Base-by-base conservation (phyloP, 331 rosid genomes). In the Malus hybrid region DNA sequence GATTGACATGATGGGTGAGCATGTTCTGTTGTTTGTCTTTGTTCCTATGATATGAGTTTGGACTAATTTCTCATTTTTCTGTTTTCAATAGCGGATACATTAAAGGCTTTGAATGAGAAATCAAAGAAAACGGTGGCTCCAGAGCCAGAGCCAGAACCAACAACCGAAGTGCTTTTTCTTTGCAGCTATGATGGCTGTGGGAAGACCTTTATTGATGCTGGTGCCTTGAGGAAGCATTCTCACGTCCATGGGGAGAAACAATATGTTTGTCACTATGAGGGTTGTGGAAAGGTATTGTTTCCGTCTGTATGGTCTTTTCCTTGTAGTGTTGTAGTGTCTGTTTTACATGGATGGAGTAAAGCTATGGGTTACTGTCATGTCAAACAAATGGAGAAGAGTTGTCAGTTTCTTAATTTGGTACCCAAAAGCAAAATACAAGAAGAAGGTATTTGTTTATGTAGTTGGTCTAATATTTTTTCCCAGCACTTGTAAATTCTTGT, bases 211-310 rank as follows among this genome's bases (percentile, higher is more conserved):
- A 89, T 93, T 67, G 98, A 93, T 81, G 93, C 96, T 19, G 89
- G 96, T 85, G 97, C 98, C 42, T 88, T 93, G 88, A 89, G 92
- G 86, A 93, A 93, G 87, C 98, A 93, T 77, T 93, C 98, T 74
- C 96, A 93, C 85, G 88, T 93, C 73, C 98, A 93, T 79, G 98
- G 98, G 74, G 98, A 93, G 87, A 89, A 92, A 78, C 98, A 93
- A 69, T 91, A 77, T 84, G 85, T 86, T 57, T 93, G 98, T 74
- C 96, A 93, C 77, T 89, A 89, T 31, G 93, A 88, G 22, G 98
- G 98, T n/a, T 93, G 98, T 74, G 97, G 96, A 84, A 93, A 93
- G 96, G 98, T 93, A 89, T 70, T 68, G 12, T 50, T 50, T 76
- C 28, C 69, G 33, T 72, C 24, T 65, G 61, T 52, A 68, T 74